Evolutionary conservation across 768 basidiomycete species (phyloP).

Genomic region (Phanerochaete sordida): DNA sequence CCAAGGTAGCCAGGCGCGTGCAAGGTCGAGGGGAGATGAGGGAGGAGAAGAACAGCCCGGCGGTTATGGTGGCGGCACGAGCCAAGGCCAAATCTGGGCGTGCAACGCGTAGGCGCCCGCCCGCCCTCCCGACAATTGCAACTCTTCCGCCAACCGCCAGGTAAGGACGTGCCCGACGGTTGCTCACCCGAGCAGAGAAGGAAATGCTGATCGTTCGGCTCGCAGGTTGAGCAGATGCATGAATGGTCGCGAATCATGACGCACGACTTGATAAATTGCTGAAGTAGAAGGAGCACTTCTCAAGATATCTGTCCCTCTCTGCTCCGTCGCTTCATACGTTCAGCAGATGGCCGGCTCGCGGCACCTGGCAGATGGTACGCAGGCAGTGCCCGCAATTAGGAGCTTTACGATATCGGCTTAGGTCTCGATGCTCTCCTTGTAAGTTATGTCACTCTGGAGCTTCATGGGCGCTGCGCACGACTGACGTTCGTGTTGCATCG

Average conservation of each 20-base stretch:
- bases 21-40: background rate
- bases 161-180: no score
- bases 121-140: no score
- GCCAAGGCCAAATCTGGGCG: slow-evolving; percentile 4
- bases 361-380: no score
- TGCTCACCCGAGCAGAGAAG: no score
- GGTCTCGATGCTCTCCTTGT: background rate
- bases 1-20: background rate
- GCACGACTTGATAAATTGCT: no score
- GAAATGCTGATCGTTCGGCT: no score
- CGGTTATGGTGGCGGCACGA: slow-evolving; percentile 9
- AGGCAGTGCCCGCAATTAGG: background rate
- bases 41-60: background rate
- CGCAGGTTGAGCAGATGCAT: no score
- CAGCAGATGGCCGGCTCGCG: no score
- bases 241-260: no score
- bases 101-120: slow-evolving; percentile 8
- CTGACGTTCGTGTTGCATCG: background rate
- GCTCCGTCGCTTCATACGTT: no score
- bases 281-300: no score
- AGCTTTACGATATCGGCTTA: background rate
- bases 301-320: no score
- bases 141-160: background rate
- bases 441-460: background rate
- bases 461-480: background rate